Evolutionary conservation across 2,329 filamentous ascomycete species (phyloP).

Genomic region (Cladophialophora immunda): DNA sequence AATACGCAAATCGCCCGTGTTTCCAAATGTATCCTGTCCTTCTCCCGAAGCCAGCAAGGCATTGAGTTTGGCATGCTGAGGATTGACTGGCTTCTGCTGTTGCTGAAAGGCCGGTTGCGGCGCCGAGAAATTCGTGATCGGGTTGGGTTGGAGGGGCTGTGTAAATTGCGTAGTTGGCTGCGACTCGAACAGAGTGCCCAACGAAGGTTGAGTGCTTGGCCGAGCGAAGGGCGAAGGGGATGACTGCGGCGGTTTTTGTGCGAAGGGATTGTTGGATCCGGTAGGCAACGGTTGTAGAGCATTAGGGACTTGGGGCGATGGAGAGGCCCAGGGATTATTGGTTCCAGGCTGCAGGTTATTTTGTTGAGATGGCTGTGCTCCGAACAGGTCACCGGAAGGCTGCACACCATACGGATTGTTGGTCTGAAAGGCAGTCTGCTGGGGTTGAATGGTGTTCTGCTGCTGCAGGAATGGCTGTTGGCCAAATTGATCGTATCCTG

Average conservation of each 20-base stretch:
- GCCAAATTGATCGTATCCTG: conserved; percentile 50
- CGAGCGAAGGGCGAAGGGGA: conserved; percentile 65
- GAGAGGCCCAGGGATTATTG: conserved; percentile 91
- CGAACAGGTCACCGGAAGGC: conserved; percentile 46
- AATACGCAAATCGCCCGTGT: conserved; percentile 94
- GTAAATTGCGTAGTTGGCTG: conserved; percentile 73
- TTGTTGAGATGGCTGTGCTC: conserved; percentile 56
- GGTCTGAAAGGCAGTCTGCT: conserved; percentile 66
- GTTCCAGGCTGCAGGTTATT: conserved; percentile 75
- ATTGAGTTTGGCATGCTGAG: conserved; percentile 78
- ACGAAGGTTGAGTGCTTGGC: conserved; percentile 71
- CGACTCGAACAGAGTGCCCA: conserved; percentile 83
- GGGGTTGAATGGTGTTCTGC: conserved; percentile 63
- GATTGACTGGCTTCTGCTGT: conserved; percentile 55
- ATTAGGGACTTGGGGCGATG: conserved; percentile 66
- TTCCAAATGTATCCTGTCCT: conserved; percentile 96
- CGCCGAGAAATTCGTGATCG: conserved; percentile 58
- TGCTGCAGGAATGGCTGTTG: conserved; percentile 57
- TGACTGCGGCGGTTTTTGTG: conserved; percentile 49
- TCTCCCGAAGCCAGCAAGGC: conserved; percentile 85
- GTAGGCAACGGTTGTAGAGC: conserved; percentile 83
- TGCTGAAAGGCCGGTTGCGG: conserved; percentile 55
- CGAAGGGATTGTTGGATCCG: conserved; percentile 98
- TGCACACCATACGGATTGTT: conserved; percentile 68
- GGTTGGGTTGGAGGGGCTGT: conserved; percentile 62